Percentiles rank a stretch among this genome's conserved stretches.
Conservation (phyloP, 2,329 filamentous ascomycete species). For the Curvularia lunata region DNA sequence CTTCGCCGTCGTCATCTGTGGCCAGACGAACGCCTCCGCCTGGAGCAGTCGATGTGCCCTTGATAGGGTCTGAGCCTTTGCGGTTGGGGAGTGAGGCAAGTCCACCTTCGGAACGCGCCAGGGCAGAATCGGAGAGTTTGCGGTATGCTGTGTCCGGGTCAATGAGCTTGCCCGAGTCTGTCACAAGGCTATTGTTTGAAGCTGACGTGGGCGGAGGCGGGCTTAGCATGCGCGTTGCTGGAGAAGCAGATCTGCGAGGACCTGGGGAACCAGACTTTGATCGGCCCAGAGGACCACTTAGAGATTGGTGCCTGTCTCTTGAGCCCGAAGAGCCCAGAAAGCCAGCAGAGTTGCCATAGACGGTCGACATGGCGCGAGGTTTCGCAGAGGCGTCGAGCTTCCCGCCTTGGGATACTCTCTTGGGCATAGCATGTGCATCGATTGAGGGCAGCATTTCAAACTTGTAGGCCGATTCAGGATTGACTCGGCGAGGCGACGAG, state of each 20-base stretch:
- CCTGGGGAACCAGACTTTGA: slow-evolving; percentile 51
- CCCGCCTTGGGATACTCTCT: slow-evolving; percentile 52
- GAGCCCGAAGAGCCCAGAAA: slow-evolving; percentile 29
- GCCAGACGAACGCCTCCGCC: slow-evolving; percentile 62
- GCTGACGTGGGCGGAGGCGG: slow-evolving; percentile 54
- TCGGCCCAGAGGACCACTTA: slow-evolving; percentile 47
- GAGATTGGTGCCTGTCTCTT: slow-evolving; percentile 49
- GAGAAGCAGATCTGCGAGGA: slow-evolving; percentile 45
- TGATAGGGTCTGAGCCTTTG: slow-evolving; percentile 54
- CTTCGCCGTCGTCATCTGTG: slow-evolving; percentile 57
- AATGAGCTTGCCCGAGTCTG: slow-evolving; percentile 67
- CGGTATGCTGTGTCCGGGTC: slow-evolving; percentile 75
- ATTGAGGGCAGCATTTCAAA: slow-evolving; percentile 56
- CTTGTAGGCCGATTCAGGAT: slow-evolving; percentile 52
- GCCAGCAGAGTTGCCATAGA: slow-evolving; percentile 42
- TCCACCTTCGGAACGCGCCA: slow-evolving; percentile 68
- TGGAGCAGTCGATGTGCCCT: slow-evolving; percentile 53
- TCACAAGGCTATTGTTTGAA: slow-evolving; percentile 55
- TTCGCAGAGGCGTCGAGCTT: slow-evolving; percentile 47
- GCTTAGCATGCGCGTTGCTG: slow-evolving; percentile 53
- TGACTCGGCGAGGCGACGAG: slow-evolving; percentile 43
- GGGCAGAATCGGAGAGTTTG: slow-evolving; percentile 72
- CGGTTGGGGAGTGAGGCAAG: slow-evolving; percentile 63
- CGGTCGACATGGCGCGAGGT: slow-evolving; percentile 55
- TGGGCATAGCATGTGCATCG: slow-evolving; percentile 51